A percentile compares a stretch with the other conserved stretches of the same genome.
Conservation (phyloP, 139 green algal genomes). For the Spirogloea muscicola region DNA sequence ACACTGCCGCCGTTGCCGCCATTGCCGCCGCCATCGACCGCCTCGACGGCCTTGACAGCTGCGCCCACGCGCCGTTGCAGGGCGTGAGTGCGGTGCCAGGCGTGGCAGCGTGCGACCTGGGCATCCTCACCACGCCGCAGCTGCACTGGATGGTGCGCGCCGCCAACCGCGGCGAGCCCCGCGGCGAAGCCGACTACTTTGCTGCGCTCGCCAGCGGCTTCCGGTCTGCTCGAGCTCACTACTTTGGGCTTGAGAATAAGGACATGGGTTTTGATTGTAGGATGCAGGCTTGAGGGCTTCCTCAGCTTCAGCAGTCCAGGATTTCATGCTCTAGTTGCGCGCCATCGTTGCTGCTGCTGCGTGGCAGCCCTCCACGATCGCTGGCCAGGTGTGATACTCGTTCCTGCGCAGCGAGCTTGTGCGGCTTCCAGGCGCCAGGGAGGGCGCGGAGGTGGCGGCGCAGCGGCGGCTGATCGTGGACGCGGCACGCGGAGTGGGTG, state of each 20-base stretch:
- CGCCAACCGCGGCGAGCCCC: conserved; percentile 39
- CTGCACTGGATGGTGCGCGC: conserved; percentile 77
- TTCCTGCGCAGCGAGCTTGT: no score
- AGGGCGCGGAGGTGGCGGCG: background rate
- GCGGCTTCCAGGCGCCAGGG: no score
- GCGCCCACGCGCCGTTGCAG: background rate
- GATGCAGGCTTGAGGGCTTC: no score
- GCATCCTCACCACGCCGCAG: conserved; percentile 88
- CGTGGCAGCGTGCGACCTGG: conserved; percentile 43
- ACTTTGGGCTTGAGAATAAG: background rate
- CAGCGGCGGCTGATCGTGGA: conserved; percentile 66
- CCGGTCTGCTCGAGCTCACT: conserved; percentile 10
- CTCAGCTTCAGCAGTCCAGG: no score
- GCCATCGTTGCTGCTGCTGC: no score
- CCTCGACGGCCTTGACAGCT: background rate
- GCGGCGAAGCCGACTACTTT: conserved; percentile 58
- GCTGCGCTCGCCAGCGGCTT: conserved; percentile 57
- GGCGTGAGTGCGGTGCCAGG: conserved; percentile 25
- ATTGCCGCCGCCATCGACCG: no score
- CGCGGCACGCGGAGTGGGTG: conserved; percentile 91
- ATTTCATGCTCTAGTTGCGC: no score
- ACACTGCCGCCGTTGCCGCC: no score
- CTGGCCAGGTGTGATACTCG: no score
- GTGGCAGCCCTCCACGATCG: no score
- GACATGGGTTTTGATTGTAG: no score